Evolutionary conservation across 202 grass and related monocot genomes (phyloP).

Genomic region (Schoenoplectus tabernaemontani): DNA sequence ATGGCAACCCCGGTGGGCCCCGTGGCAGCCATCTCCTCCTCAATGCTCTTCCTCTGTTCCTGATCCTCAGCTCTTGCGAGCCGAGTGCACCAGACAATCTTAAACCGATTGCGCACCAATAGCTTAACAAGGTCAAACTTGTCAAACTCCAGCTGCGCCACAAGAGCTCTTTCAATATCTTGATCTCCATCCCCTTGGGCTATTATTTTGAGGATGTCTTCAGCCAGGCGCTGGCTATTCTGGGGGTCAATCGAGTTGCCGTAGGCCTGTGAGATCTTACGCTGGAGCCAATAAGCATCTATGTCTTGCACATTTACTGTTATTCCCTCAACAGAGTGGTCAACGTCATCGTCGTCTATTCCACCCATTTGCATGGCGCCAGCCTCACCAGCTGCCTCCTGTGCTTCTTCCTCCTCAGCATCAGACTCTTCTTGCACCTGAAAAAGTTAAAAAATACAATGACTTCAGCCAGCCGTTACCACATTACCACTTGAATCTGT

Average conservation of each 20-base stretch:
- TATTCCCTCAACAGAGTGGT: slow-evolving; percentile 52
- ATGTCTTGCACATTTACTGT: slow-evolving; percentile 84
- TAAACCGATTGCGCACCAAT: slow-evolving; percentile 58
- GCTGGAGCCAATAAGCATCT: slow-evolving; percentile 92
- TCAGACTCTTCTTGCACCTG: slow-evolving; percentile 94
- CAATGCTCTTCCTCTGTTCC: slow-evolving; percentile 65
- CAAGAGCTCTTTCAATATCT: slow-evolving; percentile 68
- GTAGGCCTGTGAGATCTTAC: slow-evolving; percentile 82
- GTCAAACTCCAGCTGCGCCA: slow-evolving; percentile 72
- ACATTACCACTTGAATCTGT: not conserved
- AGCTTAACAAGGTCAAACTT: slow-evolving; percentile 89
- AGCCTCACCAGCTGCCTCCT: slow-evolving; percentile 38
- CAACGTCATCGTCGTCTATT: slow-evolving; percentile 68
- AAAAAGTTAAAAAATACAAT: not conserved
- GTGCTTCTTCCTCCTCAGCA: slow-evolving; percentile 57
- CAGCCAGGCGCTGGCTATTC: slow-evolving; percentile 68
- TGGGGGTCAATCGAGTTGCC: slow-evolving; percentile 61
- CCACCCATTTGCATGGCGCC: slow-evolving; percentile 86
- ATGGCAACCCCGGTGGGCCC: slow-evolving; percentile 41
- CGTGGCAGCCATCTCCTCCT: slow-evolving; percentile 56
- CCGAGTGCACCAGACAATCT: slow-evolving; percentile 84
- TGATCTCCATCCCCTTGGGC: slow-evolving; percentile 56
- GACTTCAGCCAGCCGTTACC: not conserved
- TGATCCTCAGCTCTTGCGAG: slow-evolving; percentile 74
- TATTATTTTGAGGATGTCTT: slow-evolving; percentile 79